Base-by-base conservation (phyloP, 1,284 basidiomycete genomes). In the Chondrostereum purpureum region DNA sequence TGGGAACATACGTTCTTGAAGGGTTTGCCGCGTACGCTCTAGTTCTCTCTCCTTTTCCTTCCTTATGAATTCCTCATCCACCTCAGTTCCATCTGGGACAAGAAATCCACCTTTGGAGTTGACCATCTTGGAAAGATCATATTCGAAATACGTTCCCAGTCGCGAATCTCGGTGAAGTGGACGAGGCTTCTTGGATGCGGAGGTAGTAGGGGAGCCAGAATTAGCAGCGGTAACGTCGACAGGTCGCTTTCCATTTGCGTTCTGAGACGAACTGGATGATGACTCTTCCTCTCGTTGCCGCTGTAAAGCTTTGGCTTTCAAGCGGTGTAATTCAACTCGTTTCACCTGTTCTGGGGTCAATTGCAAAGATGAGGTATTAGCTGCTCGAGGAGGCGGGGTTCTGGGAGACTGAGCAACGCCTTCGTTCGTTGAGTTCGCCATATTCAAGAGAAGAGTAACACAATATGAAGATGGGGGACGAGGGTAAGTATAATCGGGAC, bases 41-140 rank as follows among this genome's bases (percentile, higher is more conserved):
- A 75, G 75, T 69, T 88, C 88, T 35, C 84, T 70, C 57, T 88
- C 82, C 50, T 80, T 83, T 61, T 91, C 88, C 56, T 83, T 86
- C 53, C 82, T 70, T 53, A 74, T 68, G 34, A 73, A 57, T 47
- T 81, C 78, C 53, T 83, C 80, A 56, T 85, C 75, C 35, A 78
- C 70, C 57, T 91, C 84, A 55, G 83, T 83, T 6, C 81, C 84
- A 27, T 93, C 83, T 55, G 94, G 87, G 2, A 93, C 72, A 50
- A 96, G 65, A 65, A 96, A 97, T 0, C 93, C 94, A 44, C 93
- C 93, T 61, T 93, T 88, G 3, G 91, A 87, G 60, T 97, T 95
- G 55, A 89, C 84, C 86, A 95, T 91, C 69, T 95, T 97, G 14
- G 88, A 89, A n/a, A 97, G 64, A 62, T 96, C 92, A 78, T 96